Conservation (phyloP, 495 filamentous ascomycete species). For the Talaromyces adpressus region DNA sequence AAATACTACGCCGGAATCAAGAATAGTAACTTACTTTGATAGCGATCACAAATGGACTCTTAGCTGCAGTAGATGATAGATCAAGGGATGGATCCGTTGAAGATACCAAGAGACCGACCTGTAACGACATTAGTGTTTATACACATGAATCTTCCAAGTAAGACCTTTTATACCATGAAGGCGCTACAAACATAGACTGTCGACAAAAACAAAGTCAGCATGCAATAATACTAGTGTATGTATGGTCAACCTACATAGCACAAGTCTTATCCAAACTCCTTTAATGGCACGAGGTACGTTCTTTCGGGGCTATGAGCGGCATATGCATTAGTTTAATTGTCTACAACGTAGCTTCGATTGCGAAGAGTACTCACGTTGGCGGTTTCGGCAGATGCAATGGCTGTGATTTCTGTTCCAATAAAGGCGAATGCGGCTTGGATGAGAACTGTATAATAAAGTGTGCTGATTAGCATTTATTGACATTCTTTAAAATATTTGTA, state of each 20-base stretch:
- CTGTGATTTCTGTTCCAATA: constrained; percentile 61
- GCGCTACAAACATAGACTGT: constrained; percentile 51
- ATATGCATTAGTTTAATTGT: not conserved
- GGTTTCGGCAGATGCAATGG: constrained; percentile 73
- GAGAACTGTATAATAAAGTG: constrained; percentile 15
- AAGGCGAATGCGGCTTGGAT: constrained; percentile 41
- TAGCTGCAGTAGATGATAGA: constrained; percentile 42
- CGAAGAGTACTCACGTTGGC: constrained; percentile 33
- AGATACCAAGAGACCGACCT: constrained; percentile 36
- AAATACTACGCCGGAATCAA: not conserved
- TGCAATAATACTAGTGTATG: not conserved
- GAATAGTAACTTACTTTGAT: constrained; percentile 9
- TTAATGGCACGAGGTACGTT: constrained; percentile 18
- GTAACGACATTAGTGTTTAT: constrained; percentile 9
- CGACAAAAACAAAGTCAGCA: constrained; percentile 1
- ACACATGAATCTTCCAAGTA: constrained; percentile 11
- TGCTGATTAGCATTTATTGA: not conserved
- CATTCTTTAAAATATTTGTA: not conserved
- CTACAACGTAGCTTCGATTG: not conserved
- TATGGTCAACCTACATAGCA: constrained; percentile 11
- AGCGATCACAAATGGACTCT: constrained; percentile 27
- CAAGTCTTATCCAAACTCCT: constrained; percentile 17
- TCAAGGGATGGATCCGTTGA: constrained; percentile 45
- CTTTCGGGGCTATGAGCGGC: constrained; percentile 12
- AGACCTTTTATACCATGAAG: constrained; percentile 38